These are phyloP conservation scores for Vitis hybrid DNA, from an alignment of 177 flowering plant genomes.

Conservation along the genomic window DNA sequence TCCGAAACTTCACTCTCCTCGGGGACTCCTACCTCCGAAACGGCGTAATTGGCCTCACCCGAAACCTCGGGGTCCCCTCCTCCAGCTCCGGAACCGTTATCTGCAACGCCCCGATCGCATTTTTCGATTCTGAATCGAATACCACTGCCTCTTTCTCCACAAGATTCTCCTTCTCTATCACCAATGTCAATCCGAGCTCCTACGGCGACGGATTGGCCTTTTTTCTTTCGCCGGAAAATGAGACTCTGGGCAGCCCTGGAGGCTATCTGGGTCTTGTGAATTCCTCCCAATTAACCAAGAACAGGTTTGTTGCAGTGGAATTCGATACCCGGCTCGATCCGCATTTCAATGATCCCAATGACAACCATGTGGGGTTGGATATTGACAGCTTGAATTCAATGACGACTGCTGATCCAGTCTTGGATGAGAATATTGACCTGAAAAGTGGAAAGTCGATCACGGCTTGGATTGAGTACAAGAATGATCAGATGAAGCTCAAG, in stretches of 20 bases:
- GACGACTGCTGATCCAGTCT: slow-evolving; percentile 43
- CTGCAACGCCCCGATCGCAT: slow-evolving; percentile 56
- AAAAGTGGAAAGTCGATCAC: slow-evolving; percentile 74
- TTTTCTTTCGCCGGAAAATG: slow-evolving; percentile 60
- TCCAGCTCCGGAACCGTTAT: slow-evolving; percentile 77
- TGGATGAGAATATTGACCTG: slow-evolving; percentile 45
- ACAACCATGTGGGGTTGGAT: slow-evolving; percentile 82
- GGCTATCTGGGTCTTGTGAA: slow-evolving; percentile 80
- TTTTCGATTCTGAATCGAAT: slow-evolving; percentile 55
- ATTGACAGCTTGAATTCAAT: slow-evolving; percentile 57
- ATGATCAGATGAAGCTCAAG: slow-evolving; percentile 33
- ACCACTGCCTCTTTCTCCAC: slow-evolving; percentile 77
- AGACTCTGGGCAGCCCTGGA: slow-evolving; percentile 70
- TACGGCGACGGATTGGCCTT: slow-evolving; percentile 82
- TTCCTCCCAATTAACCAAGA: slow-evolving; percentile 50
- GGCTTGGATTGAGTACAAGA: slow-evolving; percentile 80
- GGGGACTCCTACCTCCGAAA: slow-evolving; percentile 85
- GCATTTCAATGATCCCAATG: slow-evolving; percentile 62
- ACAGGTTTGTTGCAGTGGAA: slow-evolving; percentile 73
- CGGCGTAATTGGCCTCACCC: slow-evolving; percentile 79
- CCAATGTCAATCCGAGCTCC: slow-evolving; percentile 51
- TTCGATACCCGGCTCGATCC: slow-evolving; percentile 72
- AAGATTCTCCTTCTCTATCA: slow-evolving; percentile 63
- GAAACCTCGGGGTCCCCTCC: slow-evolving; percentile 63
- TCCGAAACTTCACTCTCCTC: slow-evolving; percentile 75